These are phyloP conservation scores for Setaria italica DNA, from an alignment of 202 grass and related monocot species.

Conservation along the genomic window DNA sequence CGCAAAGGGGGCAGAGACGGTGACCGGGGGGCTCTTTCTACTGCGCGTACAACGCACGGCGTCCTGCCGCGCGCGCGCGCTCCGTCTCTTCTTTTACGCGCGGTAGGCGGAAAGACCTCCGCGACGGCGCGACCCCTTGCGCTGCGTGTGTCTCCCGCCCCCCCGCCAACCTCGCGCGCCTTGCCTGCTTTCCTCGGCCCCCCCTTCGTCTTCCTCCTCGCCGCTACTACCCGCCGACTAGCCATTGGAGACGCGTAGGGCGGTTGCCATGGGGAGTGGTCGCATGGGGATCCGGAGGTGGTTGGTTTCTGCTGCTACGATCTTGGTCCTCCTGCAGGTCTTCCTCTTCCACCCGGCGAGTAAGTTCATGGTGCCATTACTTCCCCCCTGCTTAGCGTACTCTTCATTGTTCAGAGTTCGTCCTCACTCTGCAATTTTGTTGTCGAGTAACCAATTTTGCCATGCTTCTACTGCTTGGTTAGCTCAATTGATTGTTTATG, in stretches of 20 bases:
- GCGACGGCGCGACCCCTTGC: conserved; percentile 36
- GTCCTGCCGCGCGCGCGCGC: not conserved
- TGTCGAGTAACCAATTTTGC: too few species aligned
- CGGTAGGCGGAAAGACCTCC: conserved; percentile 16
- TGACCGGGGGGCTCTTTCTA: conserved; percentile 28
- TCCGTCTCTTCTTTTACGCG: conserved; percentile 16
- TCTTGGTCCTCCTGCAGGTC: conserved; percentile 49
- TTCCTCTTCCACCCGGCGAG: conserved; percentile 64
- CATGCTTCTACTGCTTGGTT: not conserved
- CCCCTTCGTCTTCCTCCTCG: conserved; percentile 30
- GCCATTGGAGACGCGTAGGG: not conserved
- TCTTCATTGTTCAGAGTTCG: not conserved
- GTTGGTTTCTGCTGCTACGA: conserved; percentile 22
- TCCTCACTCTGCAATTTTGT: too few species aligned
- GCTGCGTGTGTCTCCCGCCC: not conserved
- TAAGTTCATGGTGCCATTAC: conserved; percentile 41
- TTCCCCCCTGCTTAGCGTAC: not conserved
- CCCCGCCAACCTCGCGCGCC: not conserved
- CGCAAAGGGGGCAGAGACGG: not conserved
- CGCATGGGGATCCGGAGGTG: conserved; percentile 42
- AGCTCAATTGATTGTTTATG: not conserved
- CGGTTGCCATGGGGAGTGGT: not conserved
- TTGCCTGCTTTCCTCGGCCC: not conserved
- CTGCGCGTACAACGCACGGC: conserved; percentile 35
- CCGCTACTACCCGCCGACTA: not conserved